These are phyloP conservation scores for Aspergillus coremiiformis DNA, from an alignment of 495 filamentous ascomycete genomes.

Conservation along the genomic window DNA sequence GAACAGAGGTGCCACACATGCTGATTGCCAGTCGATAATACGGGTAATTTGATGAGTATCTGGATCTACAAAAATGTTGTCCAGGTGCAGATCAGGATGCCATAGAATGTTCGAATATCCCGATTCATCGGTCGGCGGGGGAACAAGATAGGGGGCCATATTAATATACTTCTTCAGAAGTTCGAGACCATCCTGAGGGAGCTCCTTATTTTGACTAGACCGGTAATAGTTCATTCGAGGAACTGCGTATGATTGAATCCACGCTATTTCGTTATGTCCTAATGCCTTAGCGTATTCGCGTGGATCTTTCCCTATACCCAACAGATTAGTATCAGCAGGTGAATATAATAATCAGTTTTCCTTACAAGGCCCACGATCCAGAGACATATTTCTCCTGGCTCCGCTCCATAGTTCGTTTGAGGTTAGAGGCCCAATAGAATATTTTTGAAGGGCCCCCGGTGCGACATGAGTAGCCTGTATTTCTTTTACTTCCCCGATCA, in stretches of 20 bases:
- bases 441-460: conserved; percentile 3
- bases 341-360: not conserved
- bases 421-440: conserved; percentile 20
- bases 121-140: conserved; percentile 6
- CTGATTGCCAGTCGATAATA: conserved; percentile 32
- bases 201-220: conserved; percentile 11
- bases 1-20: conserved; percentile 23
- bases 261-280: conserved; percentile 27
- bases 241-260: conserved; percentile 16
- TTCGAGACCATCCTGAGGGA: conserved; percentile 12
- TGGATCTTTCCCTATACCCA: conserved; percentile 17
- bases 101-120: conserved; percentile 21
- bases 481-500: conserved; percentile 17
- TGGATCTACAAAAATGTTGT: conserved; percentile 35
- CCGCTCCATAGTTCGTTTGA: conserved; percentile 16
- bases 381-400: conserved; percentile 17
- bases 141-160: conserved; percentile 10
- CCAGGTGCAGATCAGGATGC: conserved; percentile 36
- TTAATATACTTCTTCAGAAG: conserved; percentile 12
- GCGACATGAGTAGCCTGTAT: conserved; percentile 6
- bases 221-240: conserved; percentile 24
- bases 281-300: conserved; percentile 20
- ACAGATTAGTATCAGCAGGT: conserved; percentile 1
- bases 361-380: conserved; percentile 31
- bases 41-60: conserved; percentile 18